Evolutionary conservation across 139 green algal genomes (phyloP), one percentile per base, ranked within the genome.

Genomic region (Coccomyxa sp.): DNA sequence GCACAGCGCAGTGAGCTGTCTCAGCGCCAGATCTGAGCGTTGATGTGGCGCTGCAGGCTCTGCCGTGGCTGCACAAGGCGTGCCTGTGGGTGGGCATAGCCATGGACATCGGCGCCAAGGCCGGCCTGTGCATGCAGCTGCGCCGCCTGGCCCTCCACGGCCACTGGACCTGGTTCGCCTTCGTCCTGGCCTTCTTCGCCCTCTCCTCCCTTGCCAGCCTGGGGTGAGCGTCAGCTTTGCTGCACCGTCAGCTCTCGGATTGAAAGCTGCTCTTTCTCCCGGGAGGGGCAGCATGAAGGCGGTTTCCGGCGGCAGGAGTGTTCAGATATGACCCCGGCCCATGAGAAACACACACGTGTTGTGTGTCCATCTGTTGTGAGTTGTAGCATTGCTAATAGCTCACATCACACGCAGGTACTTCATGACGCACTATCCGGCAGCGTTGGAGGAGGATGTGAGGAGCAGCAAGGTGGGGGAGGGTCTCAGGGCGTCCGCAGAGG

Each of bases 371-470:
- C n/a, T n/a, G 34, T 41, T 75, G 70, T 74, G 75, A 33, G 69
- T 82, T 24, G 70, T 78, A 29, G n/a, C 68, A 8, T 84, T 84
- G 82, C 75, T 9, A 79, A 71, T 16, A 35, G 31, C 0, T n/a
- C n/a, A n/a, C n/a, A n/a, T n/a, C n/a, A n/a, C n/a, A n/a, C n/a
- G n/a, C n/a, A n/a, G 22, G 50, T 88, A 88, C 80, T 88, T 80
- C 80, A 55, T 88, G 70, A 64, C 75, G 2, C 84, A 88, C 78
- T 88, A 88, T 78, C 78, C 84, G 10, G 76, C 44, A 70, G 68
- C 77, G 10, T 39, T 55, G 24, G 72, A 82, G 24, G 36, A 18
- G 6, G 31, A 22, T 14, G 55, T 54, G 14, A 55, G 31, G 50
- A 38, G 37, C n/a, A 8, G 73, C 44, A 18, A 22, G 7, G 27